Evolutionary conservation across 495 filamentous ascomycete genomes (phyloP), one percentile per base, ranked within the genome.

Genomic region (Penicillium mononematosum): DNA sequence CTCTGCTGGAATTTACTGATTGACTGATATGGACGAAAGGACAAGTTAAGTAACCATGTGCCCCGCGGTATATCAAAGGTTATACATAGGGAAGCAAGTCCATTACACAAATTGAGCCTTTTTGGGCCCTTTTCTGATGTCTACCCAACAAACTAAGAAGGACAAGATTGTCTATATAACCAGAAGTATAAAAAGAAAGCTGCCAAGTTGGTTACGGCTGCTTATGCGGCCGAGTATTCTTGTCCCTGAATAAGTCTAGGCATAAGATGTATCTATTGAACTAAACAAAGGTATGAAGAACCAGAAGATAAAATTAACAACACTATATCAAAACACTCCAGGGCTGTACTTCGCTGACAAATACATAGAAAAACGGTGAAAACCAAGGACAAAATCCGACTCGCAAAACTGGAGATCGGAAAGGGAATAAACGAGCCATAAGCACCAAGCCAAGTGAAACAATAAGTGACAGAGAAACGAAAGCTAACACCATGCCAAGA

Each of bases 401-500:
- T 59, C 64, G 49, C 38, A 19, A 47, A 31, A 45, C 27, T 34
- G 56, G 62, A 58, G 51, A 46, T 32, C 45, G 50, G 45, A 54
- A 11, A 55, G 58, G 55, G 58, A 63, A 61, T 55, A 61, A 56
- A 19, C n/a, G 43, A 61, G 54, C 61, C 58, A 19, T 43, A n/a
- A 67, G 66, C 64, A 67, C 61, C 60, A 38, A 60, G 41, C 51
- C 59, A 53, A 48, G 16, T 50, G 50, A 57, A 58, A 58, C 27
- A 60, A 64, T 59, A 58, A 58, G 44, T 61, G 45, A 69, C 39
- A 58, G 41, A 58, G 55, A 58, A 58, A 57, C n/a, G 43, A 58
- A 63, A n/a, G 43, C 59, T 48, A 69, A 67, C 66, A 64, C 66
- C 64, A 64, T 69, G 59, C 64, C 66, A 58, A 55, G 58, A 36